A percentile compares a stretch with the other conserved stretches of the same genome.
phyloP scores from a whole-genome alignment of 164 flowering plant species.

The Berberis thunbergii region DNA sequence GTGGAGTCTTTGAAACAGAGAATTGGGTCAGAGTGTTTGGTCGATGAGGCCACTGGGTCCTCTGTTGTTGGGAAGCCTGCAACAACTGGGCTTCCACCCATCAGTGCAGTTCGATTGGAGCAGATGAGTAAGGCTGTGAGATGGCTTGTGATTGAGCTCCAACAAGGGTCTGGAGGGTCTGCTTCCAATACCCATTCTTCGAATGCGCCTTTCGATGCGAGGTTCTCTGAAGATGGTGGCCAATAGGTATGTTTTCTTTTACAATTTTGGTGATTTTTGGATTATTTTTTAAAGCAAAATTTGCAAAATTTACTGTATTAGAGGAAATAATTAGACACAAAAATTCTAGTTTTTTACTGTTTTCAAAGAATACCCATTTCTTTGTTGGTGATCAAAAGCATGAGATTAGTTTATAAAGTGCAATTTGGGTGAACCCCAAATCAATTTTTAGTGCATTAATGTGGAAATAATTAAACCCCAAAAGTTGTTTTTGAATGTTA shows the following conservation, averaged over 20 bases:
- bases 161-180: conserved; percentile 56
- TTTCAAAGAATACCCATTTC: no score
- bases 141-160: conserved; percentile 89
- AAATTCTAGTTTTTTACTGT: no score
- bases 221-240: conserved; percentile 75
- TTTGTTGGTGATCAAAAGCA: no score
- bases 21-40: conserved; percentile 89
- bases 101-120: conserved; percentile 89
- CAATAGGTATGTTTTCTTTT: conserved; percentile 42
- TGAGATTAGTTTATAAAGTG: no score
- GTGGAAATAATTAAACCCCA: no score
- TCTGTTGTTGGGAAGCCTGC: conserved; percentile 37
- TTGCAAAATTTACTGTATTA: no score
- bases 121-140: conserved; percentile 99
- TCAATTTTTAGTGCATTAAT: no score
- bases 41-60: conserved; percentile 91
- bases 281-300: not conserved
- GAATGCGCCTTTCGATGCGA: conserved; percentile 71
- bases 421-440: no score
- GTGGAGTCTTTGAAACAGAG: conserved; percentile 90
- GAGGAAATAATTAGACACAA: no score
- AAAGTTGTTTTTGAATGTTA: no score
- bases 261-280: not conserved
- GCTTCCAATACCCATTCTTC: conserved; percentile 20
- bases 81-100: conserved; percentile 68